Evolutionary conservation across 306 rosid genomes (phyloP).

Genomic region (Trifolium dubium): DNA sequence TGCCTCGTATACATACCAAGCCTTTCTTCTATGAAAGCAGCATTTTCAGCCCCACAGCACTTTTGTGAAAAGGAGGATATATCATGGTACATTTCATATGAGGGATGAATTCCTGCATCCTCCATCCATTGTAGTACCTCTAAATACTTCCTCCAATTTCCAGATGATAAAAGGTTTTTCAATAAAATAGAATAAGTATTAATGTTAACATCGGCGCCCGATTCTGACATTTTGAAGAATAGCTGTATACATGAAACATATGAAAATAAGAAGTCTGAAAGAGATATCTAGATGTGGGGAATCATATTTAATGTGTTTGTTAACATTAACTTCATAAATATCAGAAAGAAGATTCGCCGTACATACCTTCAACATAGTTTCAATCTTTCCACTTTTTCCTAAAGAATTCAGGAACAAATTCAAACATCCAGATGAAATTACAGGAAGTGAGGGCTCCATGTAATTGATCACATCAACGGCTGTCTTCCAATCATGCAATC

Average conservation of each 20-base stretch:
- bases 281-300: slow-evolving; percentile 27
- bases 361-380: slow-evolving; percentile 91
- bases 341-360: slow-evolving; percentile 19
- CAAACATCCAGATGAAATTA: slow-evolving; percentile 68
- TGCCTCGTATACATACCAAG: slow-evolving; percentile 63
- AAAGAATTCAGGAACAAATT: slow-evolving; percentile 75
- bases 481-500: slow-evolving; percentile 89
- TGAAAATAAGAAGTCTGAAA: slow-evolving; percentile 23
- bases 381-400: slow-evolving; percentile 88
- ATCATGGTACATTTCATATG: slow-evolving; percentile 67
- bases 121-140: slow-evolving; percentile 98
- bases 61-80: slow-evolving; percentile 68
- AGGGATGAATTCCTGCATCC: slow-evolving; percentile 81
- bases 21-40: slow-evolving; percentile 68
- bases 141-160: slow-evolving; percentile 95
- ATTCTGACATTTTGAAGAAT: slow-evolving; percentile 77
- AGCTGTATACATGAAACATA: slow-evolving; percentile 56
- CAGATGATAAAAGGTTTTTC: slow-evolving; percentile 80
- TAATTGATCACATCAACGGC: slow-evolving; percentile 65
- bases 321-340: slow-evolving; percentile 33
- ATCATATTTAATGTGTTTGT: slow-evolving; percentile 35
- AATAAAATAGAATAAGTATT: slow-evolving; percentile 79
- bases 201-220: slow-evolving; percentile 65
- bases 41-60: slow-evolving; percentile 72
- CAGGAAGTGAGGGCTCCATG: slow-evolving; percentile 76